Base-by-base conservation (phyloP, 805 yeast species). In the Nakazawaea populi region DNA sequence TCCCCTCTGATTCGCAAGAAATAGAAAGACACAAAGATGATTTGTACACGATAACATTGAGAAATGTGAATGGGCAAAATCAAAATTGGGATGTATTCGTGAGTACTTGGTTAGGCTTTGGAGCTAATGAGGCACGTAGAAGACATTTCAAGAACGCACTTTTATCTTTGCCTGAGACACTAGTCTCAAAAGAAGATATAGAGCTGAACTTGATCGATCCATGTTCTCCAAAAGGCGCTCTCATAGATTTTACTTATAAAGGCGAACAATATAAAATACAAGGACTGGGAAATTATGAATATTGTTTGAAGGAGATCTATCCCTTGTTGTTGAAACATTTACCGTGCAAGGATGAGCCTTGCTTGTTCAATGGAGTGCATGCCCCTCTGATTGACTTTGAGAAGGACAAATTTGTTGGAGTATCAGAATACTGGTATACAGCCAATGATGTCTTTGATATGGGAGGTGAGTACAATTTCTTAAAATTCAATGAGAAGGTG, bases 381-480 rank as follows among this genome's bases (percentile, higher is more conserved):
- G 96, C 90, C 0, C 99, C 99, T 4, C 79, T 76, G 32, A 80
- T 94, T 54, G 89, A 91, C 68, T 89, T 89, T 61, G 75, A 76
- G 11, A 75, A 75, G 46, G 96, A 89, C 60, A 86, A 82, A 60
- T 91, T 94, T 67, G 86, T 94, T 31, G 99, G 99, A 0, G 85
- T 92, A 27, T 88, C 96, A 6, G 99, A 94, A 67, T 94, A 89
- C 69, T 94, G 98, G 97, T 92, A 94, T 64, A 89, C 97, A 0
- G 91, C 97, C 3, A 87, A 90, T 60, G 98, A 92, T 62, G 80
- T 92, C 4, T 91, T 91, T 64, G 81, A 85, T 39, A 76, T 89
- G 70, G 92, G 96, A 3, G 98, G 97, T 11, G 89, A 83, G 51
- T 91, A 91, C 64, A 88, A 88, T 60, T 92, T 83, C 62, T 74